Base-by-base conservation (phyloP, 2,329 filamentous ascomycete species). In the Cladophialophora immunda region DNA sequence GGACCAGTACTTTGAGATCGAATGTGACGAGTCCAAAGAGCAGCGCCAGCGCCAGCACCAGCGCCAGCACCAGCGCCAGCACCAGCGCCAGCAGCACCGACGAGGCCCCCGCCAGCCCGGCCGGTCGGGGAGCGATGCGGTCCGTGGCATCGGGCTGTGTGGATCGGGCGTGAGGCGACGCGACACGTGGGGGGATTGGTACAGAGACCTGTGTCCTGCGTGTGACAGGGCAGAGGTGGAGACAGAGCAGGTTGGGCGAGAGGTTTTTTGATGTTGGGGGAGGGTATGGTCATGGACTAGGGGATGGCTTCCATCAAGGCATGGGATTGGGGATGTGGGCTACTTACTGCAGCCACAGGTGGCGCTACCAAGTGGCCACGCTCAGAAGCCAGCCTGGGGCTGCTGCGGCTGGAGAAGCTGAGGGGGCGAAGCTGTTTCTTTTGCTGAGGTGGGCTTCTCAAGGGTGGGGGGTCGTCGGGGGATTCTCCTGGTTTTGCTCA, bases 1-100 rank as follows among this genome's bases (percentile, higher is more conserved):
- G 2, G 62, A 64, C 38, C 15, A 30, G 7, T 27, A 58, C 22
- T 50, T 50, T n/a, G 19, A 50, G 45, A 50, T 50, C 8, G 45
- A 50, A 11, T 50, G 45, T 19, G 45, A 50, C 45, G 19, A 50
- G 19, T 50, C 45, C 45, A 50, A 25, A n/a, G n/a, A n/a, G n/a
- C n/a, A n/a, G 45, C 19, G 19, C 3, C 6, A 25, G 22, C 19
- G 11, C 3, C 38, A 41, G n/a, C 38, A 13, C 2, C 41, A 11
- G 4, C 19, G 45, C 4, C 19, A 25, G 19, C 8, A 50, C 11
- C 45, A 50, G 19, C 22, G 9, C 45, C 19, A 50, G n/a, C 38
- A 41, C 38, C 38, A 41, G n/a, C 38, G n/a, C n/a, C n/a, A n/a
- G n/a, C n/a, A n/a, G n/a, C n/a, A n/a, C n/a, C n/a, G n/a, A n/a